These are phyloP conservation scores for Tuber aestivum DNA, from an alignment of 495 filamentous ascomycete genomes.

Conservation along the genomic window DNA sequence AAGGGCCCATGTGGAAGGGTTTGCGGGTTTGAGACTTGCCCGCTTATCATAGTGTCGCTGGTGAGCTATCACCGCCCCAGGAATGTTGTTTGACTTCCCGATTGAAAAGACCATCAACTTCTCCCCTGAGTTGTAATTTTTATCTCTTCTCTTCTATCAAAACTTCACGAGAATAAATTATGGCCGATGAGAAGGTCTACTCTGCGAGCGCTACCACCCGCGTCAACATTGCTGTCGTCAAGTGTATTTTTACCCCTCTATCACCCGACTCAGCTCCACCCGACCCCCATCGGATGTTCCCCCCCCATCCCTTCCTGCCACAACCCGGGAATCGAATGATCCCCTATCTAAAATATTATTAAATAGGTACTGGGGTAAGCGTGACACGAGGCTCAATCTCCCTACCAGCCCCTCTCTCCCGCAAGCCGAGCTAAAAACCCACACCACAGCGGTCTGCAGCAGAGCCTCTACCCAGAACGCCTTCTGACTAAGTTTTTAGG, in stretches of 20 bases:
- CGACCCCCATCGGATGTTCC: slow-evolving; percentile 7
- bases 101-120: too few species aligned
- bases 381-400: slow-evolving; percentile 83
- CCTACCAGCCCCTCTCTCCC: slow-evolving; percentile 96
- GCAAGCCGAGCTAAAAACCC: slow-evolving; percentile 84
- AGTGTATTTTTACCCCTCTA: slow-evolving; percentile 52
- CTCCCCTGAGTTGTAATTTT: too few species aligned
- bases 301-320: slow-evolving; percentile 11
- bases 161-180: slow-evolving; percentile 30
- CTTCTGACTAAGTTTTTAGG: slow-evolving; percentile 71
- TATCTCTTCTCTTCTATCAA: neutral
- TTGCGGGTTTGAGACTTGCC: neutral
- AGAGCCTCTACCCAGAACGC: slow-evolving; percentile 53
- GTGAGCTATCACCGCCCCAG: too few species aligned
- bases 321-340: neutral
- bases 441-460: slow-evolving; percentile 91
- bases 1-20: neutral
- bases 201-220: slow-evolving; percentile 91
- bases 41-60: too few species aligned
- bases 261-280: too few species aligned
- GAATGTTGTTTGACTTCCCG: too few species aligned
- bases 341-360: slow-evolving; percentile 36
- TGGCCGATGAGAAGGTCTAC: slow-evolving; percentile 58
- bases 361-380: slow-evolving; percentile 92
- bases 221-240: slow-evolving; percentile 98